Evolutionary conservation across 495 filamentous ascomycete species (phyloP).

Genomic region (Aspergillus sparsus): DNA sequence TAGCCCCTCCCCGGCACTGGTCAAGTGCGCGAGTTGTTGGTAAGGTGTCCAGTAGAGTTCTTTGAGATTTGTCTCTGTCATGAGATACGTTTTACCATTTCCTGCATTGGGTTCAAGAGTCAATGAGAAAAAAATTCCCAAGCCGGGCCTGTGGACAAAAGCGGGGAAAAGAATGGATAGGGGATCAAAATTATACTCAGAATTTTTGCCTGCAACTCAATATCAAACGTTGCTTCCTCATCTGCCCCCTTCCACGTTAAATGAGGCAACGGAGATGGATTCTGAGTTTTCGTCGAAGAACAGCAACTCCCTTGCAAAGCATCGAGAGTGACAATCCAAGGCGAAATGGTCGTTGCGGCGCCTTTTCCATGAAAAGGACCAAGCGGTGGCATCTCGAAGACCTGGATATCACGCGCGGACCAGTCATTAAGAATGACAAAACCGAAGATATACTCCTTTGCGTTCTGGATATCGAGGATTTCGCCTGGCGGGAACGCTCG

Average conservation of each 20-base stretch:
- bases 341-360: constrained; percentile 75
- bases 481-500: constrained; percentile 27
- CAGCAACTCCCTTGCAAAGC: constrained; percentile 63
- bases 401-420: constrained; percentile 45
- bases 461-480: constrained; percentile 19
- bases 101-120: constrained; percentile 8
- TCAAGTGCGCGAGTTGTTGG: constrained; percentile 28
- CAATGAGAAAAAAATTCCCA: background rate
- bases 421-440: constrained; percentile 87
- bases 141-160: background rate
- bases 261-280: constrained; percentile 18
- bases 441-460: constrained; percentile 67
- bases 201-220: constrained; percentile 22
- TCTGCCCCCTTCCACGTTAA: constrained; percentile 17
- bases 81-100: constrained; percentile 23
- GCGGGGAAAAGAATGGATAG: background rate
- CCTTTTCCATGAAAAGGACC: constrained; percentile 65
- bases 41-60: constrained; percentile 32
- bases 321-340: constrained; percentile 81
- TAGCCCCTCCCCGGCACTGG: constrained; percentile 25
- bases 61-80: constrained; percentile 28
- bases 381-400: constrained; percentile 38
- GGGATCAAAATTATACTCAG: constrained; percentile 23
- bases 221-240: constrained; percentile 23
- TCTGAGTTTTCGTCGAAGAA: constrained; percentile 1